phyloP scores from a whole-genome alignment of 2,329 filamentous ascomycete species.

The Colletotrichum salicis region DNA sequence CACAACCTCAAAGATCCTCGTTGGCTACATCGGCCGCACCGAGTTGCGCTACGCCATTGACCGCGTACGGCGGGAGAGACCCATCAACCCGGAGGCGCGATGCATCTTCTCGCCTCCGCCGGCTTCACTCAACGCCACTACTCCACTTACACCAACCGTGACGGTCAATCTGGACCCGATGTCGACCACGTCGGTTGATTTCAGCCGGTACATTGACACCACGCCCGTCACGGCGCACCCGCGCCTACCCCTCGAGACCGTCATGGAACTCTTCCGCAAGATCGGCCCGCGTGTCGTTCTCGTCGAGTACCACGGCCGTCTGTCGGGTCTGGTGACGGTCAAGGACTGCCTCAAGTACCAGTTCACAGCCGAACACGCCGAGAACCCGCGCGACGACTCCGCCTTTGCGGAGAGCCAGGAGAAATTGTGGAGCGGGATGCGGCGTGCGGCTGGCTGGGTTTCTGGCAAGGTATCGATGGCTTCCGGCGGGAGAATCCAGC shows the following conservation, averaged over 20 bases:
- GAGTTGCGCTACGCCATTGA: constrained; percentile 93
- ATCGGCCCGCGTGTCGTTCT: constrained; percentile 94
- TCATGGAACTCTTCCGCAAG: constrained; percentile 99
- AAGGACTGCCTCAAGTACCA: constrained; percentile 98
- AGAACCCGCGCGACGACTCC: constrained; percentile 73
- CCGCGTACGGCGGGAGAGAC: constrained; percentile 76
- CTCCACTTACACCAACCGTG: constrained; percentile 55
- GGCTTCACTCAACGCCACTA: constrained; percentile 41
- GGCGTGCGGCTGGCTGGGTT: constrained; percentile 66
- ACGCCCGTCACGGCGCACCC: constrained; percentile 94
- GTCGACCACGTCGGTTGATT: constrained; percentile 73
- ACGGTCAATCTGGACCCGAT: constrained; percentile 69
- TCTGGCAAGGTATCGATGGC: constrained; percentile 63
- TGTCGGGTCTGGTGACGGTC: constrained; percentile 89
- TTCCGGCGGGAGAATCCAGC: constrained; percentile 67
- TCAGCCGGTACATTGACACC: constrained; percentile 87
- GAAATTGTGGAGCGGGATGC: constrained; percentile 70
- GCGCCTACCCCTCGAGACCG: constrained; percentile 89
- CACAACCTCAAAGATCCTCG: constrained; percentile 72
- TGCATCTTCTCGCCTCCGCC: constrained; percentile 76
- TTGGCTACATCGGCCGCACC: constrained; percentile 93
- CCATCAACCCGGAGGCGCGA: constrained; percentile 73
- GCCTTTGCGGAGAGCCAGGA: constrained; percentile 69
- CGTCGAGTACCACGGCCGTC: constrained; percentile 86
- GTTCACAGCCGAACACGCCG: constrained; percentile 91